Evolutionary conservation across 257 asterid genomes (phyloP), one percentile per base, ranked within the genome.

Genomic region (Capsicum pubescens): DNA sequence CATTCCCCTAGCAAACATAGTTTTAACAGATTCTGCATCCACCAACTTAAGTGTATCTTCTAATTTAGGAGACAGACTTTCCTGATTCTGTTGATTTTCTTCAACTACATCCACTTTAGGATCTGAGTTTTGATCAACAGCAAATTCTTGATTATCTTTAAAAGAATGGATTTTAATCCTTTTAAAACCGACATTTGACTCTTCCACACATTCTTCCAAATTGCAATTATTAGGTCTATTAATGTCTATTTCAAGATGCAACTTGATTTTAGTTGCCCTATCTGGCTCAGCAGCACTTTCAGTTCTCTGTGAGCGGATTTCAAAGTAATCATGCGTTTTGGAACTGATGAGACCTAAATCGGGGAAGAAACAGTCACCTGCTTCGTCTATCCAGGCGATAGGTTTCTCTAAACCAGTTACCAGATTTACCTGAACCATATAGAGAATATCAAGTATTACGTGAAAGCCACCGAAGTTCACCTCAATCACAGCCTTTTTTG

Each of bases 301-400:
- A 16, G 58, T 78, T 90, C 89, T 82, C 36, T 12, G 78, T 82
- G 48, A 68, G 63, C 42, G 70, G 84, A 58, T 54, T 46, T 69
- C 81, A 52, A 77, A 26, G 48, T 54, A 26, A 63, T 52, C 81
- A 67, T 84, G 83, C 14, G 78, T 67, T 67, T 85, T 90, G 81
- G 81, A 88, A 90, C 58, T 79, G 15, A 85, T 87, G 71, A 86
- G 69, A 82, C 90, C 83, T 39, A 88, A 86, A 78, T 94, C 95
- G 16, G 99, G 99, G 79, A 94, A 94, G 85, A 92, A 94, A 87
- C 97, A 93, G 68, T 85, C 85, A 7, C 95, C 99, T 59, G 92
- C 89, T 79, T 88, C 93, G 86, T 95, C 99, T 83, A 95, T 92
- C 98, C 99, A 95, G 44, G 97, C 97, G 76, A 95, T 93, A 15